phyloP scores from a whole-genome alignment of 2,329 filamentous ascomycete genomes.

The Fusarium tuaranense region DNA sequence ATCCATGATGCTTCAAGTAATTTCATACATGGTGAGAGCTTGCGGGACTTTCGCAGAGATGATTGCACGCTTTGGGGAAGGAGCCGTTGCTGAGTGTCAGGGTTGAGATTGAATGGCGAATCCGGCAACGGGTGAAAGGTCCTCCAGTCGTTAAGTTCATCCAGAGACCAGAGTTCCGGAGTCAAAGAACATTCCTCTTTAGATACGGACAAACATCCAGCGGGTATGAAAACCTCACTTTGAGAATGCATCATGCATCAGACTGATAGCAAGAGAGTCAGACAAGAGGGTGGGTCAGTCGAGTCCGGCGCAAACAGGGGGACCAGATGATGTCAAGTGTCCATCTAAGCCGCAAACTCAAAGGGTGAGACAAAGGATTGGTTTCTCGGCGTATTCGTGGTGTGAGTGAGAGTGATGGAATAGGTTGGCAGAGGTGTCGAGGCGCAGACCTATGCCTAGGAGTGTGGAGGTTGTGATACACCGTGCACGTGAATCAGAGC shows the following conservation, averaged over 20 bases:
- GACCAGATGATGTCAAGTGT: not conserved
- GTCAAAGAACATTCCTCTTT: conserved; percentile 28
- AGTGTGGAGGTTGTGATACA: not conserved
- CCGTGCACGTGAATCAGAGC: not conserved
- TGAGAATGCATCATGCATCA: conserved; percentile 25
- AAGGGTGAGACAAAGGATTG: not conserved
- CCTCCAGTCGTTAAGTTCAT: conserved; percentile 42
- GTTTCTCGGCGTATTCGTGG: not conserved
- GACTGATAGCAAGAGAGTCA: not conserved
- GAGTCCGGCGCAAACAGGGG: not conserved
- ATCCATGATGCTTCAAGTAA: conserved; percentile 58
- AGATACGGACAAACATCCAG: conserved; percentile 53
- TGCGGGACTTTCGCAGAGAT: conserved; percentile 43
- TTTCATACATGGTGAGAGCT: conserved; percentile 38
- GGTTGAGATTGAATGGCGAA: not conserved
- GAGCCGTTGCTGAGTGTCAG: not conserved
- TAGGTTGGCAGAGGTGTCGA: not conserved
- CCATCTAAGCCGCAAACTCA: not conserved
- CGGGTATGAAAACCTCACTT: conserved; percentile 52
- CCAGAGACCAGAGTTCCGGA: conserved; percentile 25
- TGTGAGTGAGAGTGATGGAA: not conserved
- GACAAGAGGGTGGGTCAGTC: not conserved
- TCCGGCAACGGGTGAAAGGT: conserved; percentile 42
- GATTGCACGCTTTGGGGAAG: conserved; percentile 42
- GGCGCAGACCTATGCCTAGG: not conserved